Conservation (phyloP, 768 basidiomycete genomes). For the Trametes cubensis region DNA sequence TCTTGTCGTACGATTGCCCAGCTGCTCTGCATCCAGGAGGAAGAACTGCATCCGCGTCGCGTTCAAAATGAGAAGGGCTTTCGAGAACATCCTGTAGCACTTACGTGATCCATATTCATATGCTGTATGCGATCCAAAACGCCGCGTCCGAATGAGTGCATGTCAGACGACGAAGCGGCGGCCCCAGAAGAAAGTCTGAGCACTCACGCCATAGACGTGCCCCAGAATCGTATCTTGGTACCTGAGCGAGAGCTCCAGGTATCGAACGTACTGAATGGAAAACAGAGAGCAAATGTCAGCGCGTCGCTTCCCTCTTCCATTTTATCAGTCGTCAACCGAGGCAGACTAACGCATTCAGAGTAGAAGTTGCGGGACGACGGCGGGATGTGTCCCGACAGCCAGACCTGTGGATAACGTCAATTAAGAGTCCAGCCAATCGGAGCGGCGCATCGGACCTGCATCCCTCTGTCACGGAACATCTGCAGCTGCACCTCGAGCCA, state of each 20-base stretch:
- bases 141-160: constrained; percentile 32
- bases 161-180: constrained; percentile 19
- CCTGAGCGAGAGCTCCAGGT: constrained; percentile 72
- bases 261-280: constrained; percentile 56
- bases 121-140: constrained; percentile 48
- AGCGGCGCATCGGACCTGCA: constrained; percentile 58
- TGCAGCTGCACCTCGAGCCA: constrained; percentile 89
- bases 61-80: constrained; percentile 1
- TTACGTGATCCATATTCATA: constrained; percentile 83
- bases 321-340: constrained; percentile 14
- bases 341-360: constrained; percentile 74
- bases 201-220: constrained; percentile 77
- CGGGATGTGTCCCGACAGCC: constrained; percentile 77
- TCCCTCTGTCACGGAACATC: constrained; percentile 63
- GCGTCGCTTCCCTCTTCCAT: constrained; percentile 16
- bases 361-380: constrained; percentile 81
- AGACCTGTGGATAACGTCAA: constrained; percentile 42
- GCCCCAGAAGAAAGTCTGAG: constrained; percentile 7
- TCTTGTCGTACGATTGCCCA: constrained; percentile 14
- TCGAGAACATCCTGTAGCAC: constrained; percentile 19
- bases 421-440: constrained; percentile 20
- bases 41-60: constrained; percentile 32
- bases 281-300: constrained; percentile 11
- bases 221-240: constrained; percentile 90
- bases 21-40: constrained; percentile 37